Evolutionary conservation across 345 rosid species (phyloP), one percentile per base, ranked within the genome.

Genomic region (Lepidium aucheri): DNA sequence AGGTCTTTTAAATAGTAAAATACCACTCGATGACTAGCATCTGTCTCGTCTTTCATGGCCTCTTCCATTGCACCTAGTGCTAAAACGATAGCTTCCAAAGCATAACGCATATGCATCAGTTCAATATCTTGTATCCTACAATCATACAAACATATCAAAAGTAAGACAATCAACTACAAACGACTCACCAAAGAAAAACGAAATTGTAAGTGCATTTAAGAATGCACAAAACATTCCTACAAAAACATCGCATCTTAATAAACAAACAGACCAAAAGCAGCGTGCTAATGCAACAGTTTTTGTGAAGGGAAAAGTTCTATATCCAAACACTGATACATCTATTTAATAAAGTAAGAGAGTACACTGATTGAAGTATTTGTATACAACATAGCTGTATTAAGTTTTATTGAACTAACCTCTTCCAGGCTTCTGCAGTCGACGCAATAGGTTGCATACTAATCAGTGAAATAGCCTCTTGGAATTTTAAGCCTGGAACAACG

Each of bases 61-160:
- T 69, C 84, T 63, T 78, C 90, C 83, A 88, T 83, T 44, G 75
- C 83, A 79, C 82, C 89, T 44, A 93, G 75, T 15, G 94, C 91
- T 69, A 93, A 85, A 52, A 88, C 89, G 46, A 77, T 74, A 47
- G 97, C 88, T 76, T 90, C 97, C 83, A 93, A 58, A 63, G 94
- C 87, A 88, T 93, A 93, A 59, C 90, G 90, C 96, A 93, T 86
- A 77, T 81, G 92, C 96, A 93, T 90, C 70, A 93, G 84, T 78
- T 93, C 98, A 78, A 88, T 82, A 78, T 93, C 98, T 77, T 86
- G 89, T 87, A 86, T 79, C 88, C 98, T 93, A 64, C 41, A 71
- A 50, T 36, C 6, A 66, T 73, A 63, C 38, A 14, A 54, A 60
- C 47, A 52, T 35, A 44, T 60, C 60, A 60, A 66, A 57, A 39